Evolutionary conservation across 1,284 basidiomycete species (phyloP), one percentile per base, ranked within the genome.

Genomic region (Moniliophthora roreri): DNA sequence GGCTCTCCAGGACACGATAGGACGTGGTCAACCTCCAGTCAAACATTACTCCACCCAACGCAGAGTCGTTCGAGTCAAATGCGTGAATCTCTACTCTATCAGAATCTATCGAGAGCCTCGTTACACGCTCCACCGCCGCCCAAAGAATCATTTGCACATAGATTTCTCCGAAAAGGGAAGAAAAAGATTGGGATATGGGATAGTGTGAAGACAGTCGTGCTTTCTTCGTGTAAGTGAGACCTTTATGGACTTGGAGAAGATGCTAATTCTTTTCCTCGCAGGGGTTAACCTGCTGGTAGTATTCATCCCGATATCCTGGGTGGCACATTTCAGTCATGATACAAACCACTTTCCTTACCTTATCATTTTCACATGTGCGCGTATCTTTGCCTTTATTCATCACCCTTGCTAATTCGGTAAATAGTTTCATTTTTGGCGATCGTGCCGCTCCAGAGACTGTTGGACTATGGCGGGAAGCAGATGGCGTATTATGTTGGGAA

Each of bases 281-380:
- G 84, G 78, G 75, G 62, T 86, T 16, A 88, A 87, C 58, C n/a
- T 79, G 0, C 72, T 88, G 28, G 59, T 87, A n/a, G 18, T 87
- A 1, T 75, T 83, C 59, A 74, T 87, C 8, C 85, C 86, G 0
- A 57, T 87, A 32, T 81, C 85, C 7, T 89, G 85, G 85, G 74
- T 70, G 1, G 73, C 78, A 0, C 81, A 86, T 60, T 86, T 81
- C 50, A 51, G 49, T 5, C 60, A 60, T 50, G 47, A 51, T 16
- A 32, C 60, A 52, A 40, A 59, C 2, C 23, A 32, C 16, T 73
- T 69, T 67, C 51, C 56, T 15, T 60, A 65, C 50, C 57, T 52
- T 23, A 38, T 63, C 35, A 71, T 64, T 21, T 80, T 79, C 48
- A 64, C 69, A 21, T 66, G 76, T 80, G 62, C 59, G 73, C 66